Evolutionary conservation across 2,329 filamentous ascomycete species (phyloP).

Genomic region (Sclerotinia spermophila): DNA sequence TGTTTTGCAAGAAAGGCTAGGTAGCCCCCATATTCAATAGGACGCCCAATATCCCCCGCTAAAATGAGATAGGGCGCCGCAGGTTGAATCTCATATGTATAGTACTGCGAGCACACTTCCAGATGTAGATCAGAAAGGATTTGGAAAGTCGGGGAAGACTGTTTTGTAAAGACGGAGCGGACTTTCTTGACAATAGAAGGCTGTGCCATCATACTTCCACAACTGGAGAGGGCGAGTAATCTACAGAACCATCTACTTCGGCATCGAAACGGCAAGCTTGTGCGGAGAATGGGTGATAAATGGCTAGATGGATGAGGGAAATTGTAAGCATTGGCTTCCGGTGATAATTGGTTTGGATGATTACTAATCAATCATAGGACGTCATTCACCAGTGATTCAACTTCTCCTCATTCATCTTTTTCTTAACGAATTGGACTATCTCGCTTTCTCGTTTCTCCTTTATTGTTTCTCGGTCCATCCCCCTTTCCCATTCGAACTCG

Average conservation of each 20-base stretch:
- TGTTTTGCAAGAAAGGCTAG: constrained; percentile 43
- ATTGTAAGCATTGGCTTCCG: background rate
- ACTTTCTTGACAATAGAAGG: background rate
- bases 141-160: constrained; percentile 14
- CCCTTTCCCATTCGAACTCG: background rate
- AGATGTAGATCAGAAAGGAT: constrained; percentile 44
- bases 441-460: background rate
- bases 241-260: background rate
- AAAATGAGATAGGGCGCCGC: constrained; percentile 45
- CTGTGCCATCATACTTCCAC: background rate
- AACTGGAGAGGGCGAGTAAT: too few species aligned
- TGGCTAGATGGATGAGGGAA: background rate
- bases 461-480: too few species aligned
- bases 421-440: background rate
- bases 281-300: background rate
- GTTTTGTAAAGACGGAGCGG: background rate
- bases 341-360: background rate
- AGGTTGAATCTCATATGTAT: constrained; percentile 40
- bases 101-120: constrained; percentile 42
- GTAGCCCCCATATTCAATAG: constrained; percentile 40
- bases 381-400: background rate
- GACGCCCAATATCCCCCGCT: constrained; percentile 47
- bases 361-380: background rate
- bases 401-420: background rate
- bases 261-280: background rate